phyloP scores from a whole-genome alignment of 2,329 filamentous ascomycete genomes.

The Cercospora nicotianae region DNA sequence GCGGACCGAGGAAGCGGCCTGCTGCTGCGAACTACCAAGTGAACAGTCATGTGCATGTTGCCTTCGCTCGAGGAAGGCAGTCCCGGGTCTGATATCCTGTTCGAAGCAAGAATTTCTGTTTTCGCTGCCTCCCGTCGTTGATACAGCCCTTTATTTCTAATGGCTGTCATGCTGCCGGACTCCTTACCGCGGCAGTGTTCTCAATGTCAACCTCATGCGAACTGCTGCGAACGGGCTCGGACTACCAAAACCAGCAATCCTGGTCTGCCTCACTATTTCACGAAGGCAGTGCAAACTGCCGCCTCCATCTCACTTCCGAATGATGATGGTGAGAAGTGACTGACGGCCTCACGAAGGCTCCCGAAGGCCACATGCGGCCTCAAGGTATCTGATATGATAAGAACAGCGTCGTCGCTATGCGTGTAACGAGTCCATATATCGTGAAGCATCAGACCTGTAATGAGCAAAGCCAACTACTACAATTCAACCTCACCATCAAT shows the following conservation, averaged over 20 bases:
- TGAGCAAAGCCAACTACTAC: slow-evolving; percentile 4
- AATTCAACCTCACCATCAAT: background rate
- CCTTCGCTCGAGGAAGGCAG: background rate
- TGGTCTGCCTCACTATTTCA: background rate
- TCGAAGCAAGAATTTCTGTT: background rate
- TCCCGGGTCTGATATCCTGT: background rate
- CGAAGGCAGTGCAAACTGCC: background rate
- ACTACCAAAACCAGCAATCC: background rate
- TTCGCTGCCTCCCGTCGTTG: background rate
- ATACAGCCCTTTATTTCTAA: background rate
- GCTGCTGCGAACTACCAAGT: background rate
- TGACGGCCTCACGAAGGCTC: background rate
- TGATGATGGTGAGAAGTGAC: background rate
- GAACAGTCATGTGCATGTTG: background rate
- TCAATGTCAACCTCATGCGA: slow-evolving; percentile 5
- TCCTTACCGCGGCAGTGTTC: background rate
- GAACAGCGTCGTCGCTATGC: background rate
- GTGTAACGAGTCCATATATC: background rate
- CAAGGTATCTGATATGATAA: background rate
- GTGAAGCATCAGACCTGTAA: background rate
- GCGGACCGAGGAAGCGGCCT: background rate
- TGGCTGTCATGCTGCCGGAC: background rate
- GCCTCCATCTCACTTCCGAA: background rate
- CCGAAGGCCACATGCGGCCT: background rate
- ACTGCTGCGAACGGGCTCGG: background rate